phyloP scores from a whole-genome alignment of 306 rosid species.

The Citrullus colocynthis region DNA sequence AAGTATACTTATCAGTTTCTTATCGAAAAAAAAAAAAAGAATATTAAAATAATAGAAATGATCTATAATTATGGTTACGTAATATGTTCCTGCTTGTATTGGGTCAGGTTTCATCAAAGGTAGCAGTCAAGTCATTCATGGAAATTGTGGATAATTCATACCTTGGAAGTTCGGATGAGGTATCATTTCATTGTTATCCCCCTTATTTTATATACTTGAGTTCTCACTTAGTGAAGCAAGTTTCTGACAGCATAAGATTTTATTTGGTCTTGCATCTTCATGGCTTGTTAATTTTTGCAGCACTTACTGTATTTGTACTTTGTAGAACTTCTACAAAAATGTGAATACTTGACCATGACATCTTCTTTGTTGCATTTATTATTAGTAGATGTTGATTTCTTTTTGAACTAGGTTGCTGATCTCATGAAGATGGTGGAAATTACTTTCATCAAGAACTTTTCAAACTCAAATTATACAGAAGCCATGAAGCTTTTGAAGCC shows the following conservation, averaged over 20 bases:
- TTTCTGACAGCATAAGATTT: neutral
- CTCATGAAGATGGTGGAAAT: conserved; percentile 34
- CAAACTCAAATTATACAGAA: conserved; percentile 44
- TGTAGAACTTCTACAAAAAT: neutral
- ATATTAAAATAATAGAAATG: neutral
- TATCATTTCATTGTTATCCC: neutral
- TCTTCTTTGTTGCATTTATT: neutral
- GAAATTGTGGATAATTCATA: conserved; percentile 50
- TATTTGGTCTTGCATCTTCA: neutral
- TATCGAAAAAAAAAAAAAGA: too few relatives aligned
- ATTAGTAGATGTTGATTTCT: neutral
- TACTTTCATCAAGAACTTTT: conserved; percentile 38
- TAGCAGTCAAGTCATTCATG: conserved; percentile 48
- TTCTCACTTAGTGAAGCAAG: conserved; percentile 22
- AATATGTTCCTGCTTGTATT: neutral
- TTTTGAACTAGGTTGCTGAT: conserved; percentile 20
- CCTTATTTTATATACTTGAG: neutral
- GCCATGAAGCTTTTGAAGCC: conserved; percentile 46
- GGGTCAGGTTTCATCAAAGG: conserved; percentile 42
- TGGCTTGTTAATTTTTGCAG: neutral
- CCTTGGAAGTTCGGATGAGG: conserved; percentile 63
- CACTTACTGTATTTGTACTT: neutral
- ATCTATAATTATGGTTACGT: conserved; percentile 1
- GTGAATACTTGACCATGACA: neutral
- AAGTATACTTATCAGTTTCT: too few relatives aligned